Base-by-base conservation (phyloP, 345 rosid species). In the Citrus reticulata region DNA sequence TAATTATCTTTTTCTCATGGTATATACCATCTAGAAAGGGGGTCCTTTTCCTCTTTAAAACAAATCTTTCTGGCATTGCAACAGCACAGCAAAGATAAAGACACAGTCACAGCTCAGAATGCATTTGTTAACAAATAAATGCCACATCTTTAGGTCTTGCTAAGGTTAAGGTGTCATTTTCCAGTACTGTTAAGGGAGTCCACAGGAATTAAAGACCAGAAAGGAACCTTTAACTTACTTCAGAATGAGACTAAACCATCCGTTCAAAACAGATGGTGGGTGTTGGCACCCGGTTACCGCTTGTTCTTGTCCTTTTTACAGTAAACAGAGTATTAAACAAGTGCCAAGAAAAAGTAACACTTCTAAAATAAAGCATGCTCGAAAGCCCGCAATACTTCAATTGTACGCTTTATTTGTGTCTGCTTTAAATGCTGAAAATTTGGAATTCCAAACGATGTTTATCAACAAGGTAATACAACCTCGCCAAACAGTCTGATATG, bases 401-500 rank as follows among this genome's bases (percentile, higher is more conserved):
- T 9, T 71, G 40, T 32, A 54, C 0, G 62, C 42, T 51, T 71
- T 71, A 71, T 71, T 71, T 71, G 27, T 71, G 27, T 54, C 42
- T 40, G 20, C 42, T 54, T 71, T 4, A 9, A 51, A 11, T 34
- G 37, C 62, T 71, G 42, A 30, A 20, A 71, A 51, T 32, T 54
- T 54, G 61, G 24, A 71, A 51, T 29, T 9, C 20, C 42, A 37
- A 34, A 70, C 29, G 73, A 19, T 30, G 40, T 39, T 1, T 5
- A 30, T 60, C 5, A 34, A 75, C 63, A 74, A 25, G 35, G 60
- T 61, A 8, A 29, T 13, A 24, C 25, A 66, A 76, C 75, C 71
- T 80, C 59, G 66, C 76, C 61, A 63, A 78, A 61, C 73, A 55
- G 51, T 75, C 34, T 49, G 40, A 49, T 60, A 54, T 49, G 49